Conservation (phyloP, 345 rosid genomes). For the Pistacia integerrima region DNA sequence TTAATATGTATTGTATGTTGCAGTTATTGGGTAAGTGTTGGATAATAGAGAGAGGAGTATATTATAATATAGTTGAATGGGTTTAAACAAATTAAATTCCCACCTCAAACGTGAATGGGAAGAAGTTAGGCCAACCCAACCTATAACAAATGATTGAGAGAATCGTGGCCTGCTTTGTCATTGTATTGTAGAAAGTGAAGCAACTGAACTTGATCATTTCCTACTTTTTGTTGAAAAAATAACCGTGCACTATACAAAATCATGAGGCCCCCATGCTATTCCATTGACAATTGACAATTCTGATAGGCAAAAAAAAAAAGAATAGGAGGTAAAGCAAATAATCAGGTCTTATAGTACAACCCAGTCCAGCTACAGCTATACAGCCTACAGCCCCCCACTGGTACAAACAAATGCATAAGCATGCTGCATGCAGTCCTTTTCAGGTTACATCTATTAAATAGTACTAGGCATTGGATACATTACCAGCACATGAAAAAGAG, state of each 20-base stretch:
- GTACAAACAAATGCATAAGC: neutral
- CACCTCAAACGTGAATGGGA: constrained; percentile 8
- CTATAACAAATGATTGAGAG: constrained; percentile 12
- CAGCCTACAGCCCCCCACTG: neutral
- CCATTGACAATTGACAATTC: neutral
- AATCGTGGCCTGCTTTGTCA: constrained; percentile 18
- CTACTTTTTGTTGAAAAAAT: constrained; percentile 12
- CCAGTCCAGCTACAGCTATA: neutral
- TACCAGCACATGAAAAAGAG: neutral
- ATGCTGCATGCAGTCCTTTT: constrained; percentile 9
- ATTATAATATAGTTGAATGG: neutral
- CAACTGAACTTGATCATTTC: constrained; percentile 14
- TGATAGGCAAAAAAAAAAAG: neutral
- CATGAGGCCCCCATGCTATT: constrained; percentile 6
- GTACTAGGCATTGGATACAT: constrained; percentile 4
- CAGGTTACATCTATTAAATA: neutral
- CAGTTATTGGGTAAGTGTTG: constrained; percentile 1
- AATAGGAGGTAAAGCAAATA: too few relatives aligned
- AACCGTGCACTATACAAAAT: neutral
- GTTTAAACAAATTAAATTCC: neutral
- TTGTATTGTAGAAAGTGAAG: constrained; percentile 5
- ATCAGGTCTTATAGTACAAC: neutral
- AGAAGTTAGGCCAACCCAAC: neutral
- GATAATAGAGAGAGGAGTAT: neutral
- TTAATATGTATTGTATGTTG: neutral